Evolutionary conservation across 305 asterid genomes (phyloP), one percentile per base, ranked within the genome.

Genomic region (Fraxinus nigra): DNA sequence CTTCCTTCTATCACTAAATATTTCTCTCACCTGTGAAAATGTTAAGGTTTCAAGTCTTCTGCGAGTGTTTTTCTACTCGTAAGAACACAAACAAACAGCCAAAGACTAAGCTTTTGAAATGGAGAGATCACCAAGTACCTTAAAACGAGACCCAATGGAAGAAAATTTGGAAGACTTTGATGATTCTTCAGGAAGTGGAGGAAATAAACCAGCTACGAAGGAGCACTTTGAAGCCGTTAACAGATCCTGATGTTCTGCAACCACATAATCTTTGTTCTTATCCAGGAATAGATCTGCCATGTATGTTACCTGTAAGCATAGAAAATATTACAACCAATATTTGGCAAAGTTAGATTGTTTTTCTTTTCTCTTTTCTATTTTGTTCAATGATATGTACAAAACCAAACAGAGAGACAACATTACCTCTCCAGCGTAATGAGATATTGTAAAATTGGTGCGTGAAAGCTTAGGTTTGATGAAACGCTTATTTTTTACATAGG

Each of bases 351-450:
- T 28, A 6, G 74, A 26, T 84, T 51, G 69, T 78, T 79, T 63
- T 48, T 63, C 56, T 77, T 76, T 33, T 37, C 46, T 26, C 72
- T 83, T 32, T 76, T 48, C 26, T 7, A 1, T 9, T 59, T 80
- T 75, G 72, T 73, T 34, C 24, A 22, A 32, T 28, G 76, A 72
- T 32, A 16, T 34, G 43, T 33, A n/a, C 26, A 18, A 33, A 34
- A 34, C 76, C 43, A 77, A 76, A 69, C 35, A 79, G 75, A 33
- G 74, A 56, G 43, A 70, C 78, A 80, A 70, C 85, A 82, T 80
- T 89, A 97, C 99, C 98, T 97, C 98, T 84, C 99, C 99, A 34
- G 99, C 99, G 87, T 97, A 97, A 86, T 97, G 99, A 87, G 97
- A 90, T 84, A 97, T 92, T 24, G 97, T 93, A 87, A 97, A 97